Percentiles rank a stretch among this genome's conserved stretches.
These are phyloP conservation scores for Urostyla sp. DNA, from an alignment of 73 alveolate species.

Conservation along the genomic window DNA sequence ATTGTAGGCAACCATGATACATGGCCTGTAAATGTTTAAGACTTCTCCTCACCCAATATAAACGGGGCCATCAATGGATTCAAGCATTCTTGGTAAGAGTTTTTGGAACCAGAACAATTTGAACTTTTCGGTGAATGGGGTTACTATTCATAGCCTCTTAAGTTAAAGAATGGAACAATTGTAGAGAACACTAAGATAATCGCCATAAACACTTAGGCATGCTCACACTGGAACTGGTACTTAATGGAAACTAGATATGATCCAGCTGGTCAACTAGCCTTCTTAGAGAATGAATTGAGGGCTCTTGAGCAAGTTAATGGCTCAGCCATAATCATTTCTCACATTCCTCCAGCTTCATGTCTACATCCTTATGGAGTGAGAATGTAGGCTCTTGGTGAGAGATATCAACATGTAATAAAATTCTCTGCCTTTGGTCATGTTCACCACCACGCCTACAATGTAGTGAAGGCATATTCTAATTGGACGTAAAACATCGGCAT, in stretches of 20 bases:
- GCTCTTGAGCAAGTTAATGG: slow-evolving; percentile 46
- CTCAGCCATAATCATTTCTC: slow-evolving; percentile 57
- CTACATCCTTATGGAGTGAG: slow-evolving; percentile 37
- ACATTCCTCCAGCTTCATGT: slow-evolving; percentile 67
- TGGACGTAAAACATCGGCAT: slow-evolving; percentile 6
- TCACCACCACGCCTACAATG: slow-evolving; percentile 42
- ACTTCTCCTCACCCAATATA: slow-evolving; percentile 15
- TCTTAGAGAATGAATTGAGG: slow-evolving; percentile 51
- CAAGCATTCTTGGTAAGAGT: slow-evolving; percentile 42
- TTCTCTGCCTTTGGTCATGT: slow-evolving; percentile 53
- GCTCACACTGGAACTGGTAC: slow-evolving; percentile 59
- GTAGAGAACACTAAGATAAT: slow-evolving; percentile 35
- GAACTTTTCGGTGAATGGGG: neutral
- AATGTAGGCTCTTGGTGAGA: slow-evolving; percentile 54
- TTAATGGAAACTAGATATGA: slow-evolving; percentile 41
- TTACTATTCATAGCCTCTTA: slow-evolving; percentile 41
- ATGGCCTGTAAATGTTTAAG: slow-evolving; percentile 72
- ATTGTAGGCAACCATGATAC: slow-evolving; percentile 88
- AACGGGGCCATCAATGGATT: slow-evolving; percentile 30
- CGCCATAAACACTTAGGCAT: slow-evolving; percentile 64
- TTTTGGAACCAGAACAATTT: slow-evolving; percentile 45
- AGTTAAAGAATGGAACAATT: slow-evolving; percentile 24
- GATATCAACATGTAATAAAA: slow-evolving; percentile 57
- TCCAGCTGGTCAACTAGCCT: slow-evolving; percentile 57
- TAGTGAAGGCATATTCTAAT: slow-evolving; percentile 14